Conservation (phyloP, 1,284 basidiomycete species). For the Farysia itapuensis region DNA sequence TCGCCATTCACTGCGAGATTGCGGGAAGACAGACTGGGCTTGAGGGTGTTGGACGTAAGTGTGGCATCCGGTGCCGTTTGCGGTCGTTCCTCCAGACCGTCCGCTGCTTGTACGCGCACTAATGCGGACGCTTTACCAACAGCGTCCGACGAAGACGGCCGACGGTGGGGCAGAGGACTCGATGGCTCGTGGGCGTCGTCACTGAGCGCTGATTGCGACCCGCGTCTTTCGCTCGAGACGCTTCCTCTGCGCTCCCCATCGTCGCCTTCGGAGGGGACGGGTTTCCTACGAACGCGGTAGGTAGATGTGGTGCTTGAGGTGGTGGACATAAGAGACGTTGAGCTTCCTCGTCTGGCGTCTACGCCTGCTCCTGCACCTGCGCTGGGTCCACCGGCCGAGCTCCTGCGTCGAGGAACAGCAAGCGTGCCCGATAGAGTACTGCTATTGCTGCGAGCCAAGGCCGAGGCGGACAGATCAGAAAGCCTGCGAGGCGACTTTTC, state of each 20-base stretch:
- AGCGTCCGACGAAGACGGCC: no score
- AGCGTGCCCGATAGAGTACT: background rate
- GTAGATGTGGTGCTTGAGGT: constrained; percentile 32
- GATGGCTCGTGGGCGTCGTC: no score
- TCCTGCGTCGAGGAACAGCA: background rate
- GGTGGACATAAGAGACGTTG: constrained; percentile 15
- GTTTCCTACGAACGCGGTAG: constrained; percentile 30
- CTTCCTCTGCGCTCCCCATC: constrained; percentile 9
- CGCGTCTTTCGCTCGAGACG: background rate
- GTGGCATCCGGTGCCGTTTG: no score
- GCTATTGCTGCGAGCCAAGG: background rate
- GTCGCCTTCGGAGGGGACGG: constrained; percentile 23
- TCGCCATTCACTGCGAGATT: no score
- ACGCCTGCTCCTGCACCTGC: background rate
- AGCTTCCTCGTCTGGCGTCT: constrained; percentile 11
- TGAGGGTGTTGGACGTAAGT: no score
- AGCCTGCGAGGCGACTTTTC: background rate
- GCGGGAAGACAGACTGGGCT: no score
- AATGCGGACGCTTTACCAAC: no score
- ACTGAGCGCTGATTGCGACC: no score
- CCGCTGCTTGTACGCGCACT: no score
- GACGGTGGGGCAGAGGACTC: no score
- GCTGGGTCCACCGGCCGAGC: background rate
- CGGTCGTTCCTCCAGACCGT: no score
- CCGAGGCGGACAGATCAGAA: no score